Conservation (phyloP, 257 asterid species). For the Ehretia macrophylla region DNA sequence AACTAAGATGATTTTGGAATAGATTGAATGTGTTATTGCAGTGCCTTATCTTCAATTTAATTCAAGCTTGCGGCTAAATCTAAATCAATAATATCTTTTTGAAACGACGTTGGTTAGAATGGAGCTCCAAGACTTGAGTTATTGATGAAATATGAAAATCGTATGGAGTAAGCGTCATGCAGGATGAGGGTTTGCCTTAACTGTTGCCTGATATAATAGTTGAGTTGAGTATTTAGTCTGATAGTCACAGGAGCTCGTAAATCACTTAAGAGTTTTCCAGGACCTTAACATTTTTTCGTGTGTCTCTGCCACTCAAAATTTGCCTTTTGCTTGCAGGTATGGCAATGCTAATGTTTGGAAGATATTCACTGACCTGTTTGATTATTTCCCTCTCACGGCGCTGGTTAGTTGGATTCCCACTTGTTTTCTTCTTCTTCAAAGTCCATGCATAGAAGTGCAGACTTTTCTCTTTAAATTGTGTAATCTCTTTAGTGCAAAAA, state of each 20-base stretch:
- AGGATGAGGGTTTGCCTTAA: too few species aligned
- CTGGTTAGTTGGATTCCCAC: constrained; percentile 12
- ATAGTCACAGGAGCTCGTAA: not conserved
- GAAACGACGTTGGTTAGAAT: too few species aligned
- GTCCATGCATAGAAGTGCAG: not conserved
- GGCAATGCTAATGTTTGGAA: constrained; percentile 30
- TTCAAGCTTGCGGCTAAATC: too few species aligned
- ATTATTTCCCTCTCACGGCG: constrained; percentile 30
- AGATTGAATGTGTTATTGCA: too few species aligned
- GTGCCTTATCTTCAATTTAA: too few species aligned
- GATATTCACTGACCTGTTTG: constrained; percentile 28
- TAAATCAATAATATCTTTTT: too few species aligned
- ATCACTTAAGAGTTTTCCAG: not conserved
- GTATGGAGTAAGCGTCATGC: too few species aligned
- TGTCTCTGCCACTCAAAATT: constrained; percentile 12
- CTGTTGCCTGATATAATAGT: too few species aligned
- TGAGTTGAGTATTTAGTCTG: not conserved
- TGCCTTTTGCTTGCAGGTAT: constrained; percentile 16
- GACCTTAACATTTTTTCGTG: not conserved
- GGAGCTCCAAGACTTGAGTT: too few species aligned
- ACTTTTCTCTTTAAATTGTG: not conserved
- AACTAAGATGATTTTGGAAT: too few species aligned
- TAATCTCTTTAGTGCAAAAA: too few species aligned
- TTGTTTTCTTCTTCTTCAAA: not conserved
- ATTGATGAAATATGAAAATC: too few species aligned